Base-by-base conservation (phyloP, 306 rosid species). In the Bauhinia variegata region DNA sequence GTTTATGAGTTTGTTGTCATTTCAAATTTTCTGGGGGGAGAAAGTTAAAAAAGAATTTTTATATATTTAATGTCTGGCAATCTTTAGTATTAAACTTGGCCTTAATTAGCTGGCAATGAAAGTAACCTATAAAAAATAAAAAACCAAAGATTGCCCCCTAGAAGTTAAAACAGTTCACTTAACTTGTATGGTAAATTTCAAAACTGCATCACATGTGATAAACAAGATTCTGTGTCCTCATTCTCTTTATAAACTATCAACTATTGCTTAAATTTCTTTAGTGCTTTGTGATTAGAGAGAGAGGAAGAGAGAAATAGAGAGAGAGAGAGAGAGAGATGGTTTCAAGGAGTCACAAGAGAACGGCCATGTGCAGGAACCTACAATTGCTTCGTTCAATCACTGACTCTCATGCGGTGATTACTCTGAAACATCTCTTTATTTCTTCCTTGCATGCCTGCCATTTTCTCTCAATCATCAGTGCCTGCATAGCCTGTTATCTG, bases 361-460 rank as follows among this genome's bases (percentile, higher is more conserved):
- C 70, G 37, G 51, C 71, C 50, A n/a, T 77, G 66, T 51, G 75
- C 63, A 77, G 78, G 72, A 84, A 82, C 67, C 70, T 87, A 55
- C 87, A 82, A 54, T 55, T 80, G 30, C 92, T 84, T 79, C 84
- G 79, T 54, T 82, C 89, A 63, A 66, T 81, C 79, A 81, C 82
- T 23, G 49, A 66, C 72, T 84, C 85, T 1, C 74, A 56, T 44
- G 67, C 75, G 77, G 92, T 87, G 62, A 78, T 60, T 64, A 50
- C 62, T 77, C 69, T 61, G 4, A 15, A 51, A 50, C 43, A 42
- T 68, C 68, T 58, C 48, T 63, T 66, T 78, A 78, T 67, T 43
- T 31, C 11, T 8, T 11, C 0, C 66, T 42, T n/a, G 18, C 38
- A 12, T 60, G 18, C 46, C 14, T 67, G 31, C 17, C 52, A 19